Evolutionary conservation across 257 asterid genomes (phyloP).

Genomic region (Cynanchum wilfordii): DNA sequence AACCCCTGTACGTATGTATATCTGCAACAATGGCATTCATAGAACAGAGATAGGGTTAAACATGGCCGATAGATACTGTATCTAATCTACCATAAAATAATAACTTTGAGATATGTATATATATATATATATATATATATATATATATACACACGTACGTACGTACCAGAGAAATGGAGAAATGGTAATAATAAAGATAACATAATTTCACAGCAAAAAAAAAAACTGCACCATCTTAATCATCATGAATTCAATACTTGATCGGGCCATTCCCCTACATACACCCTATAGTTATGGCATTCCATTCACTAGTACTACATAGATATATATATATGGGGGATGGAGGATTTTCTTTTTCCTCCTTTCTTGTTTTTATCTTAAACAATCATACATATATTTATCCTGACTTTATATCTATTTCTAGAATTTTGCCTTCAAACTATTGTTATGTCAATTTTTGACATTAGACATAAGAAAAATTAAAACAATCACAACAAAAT

Average conservation of each 20-base stretch:
- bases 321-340: no score
- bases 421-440: no score
- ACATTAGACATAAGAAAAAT: no score
- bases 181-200: neutral
- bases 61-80: neutral
- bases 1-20: neutral
- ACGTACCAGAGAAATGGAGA: neutral
- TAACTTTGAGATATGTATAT: neutral
- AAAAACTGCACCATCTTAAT: conserved; percentile 9
- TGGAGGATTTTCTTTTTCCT: neutral
- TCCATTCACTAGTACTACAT: neutral
- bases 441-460: no score
- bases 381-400: no score
- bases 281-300: neutral
- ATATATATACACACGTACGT: no score
- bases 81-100: conserved; percentile 4
- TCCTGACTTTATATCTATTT: no score
- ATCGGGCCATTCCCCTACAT: neutral
- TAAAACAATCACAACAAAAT: no score
- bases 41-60: conserved; percentile 20
- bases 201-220: conserved; percentile 14
- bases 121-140: no score
- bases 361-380: no score
- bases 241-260: neutral
- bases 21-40: neutral